Evolutionary conservation across 73 alveolate genomes (phyloP), one percentile per base, ranked within the genome.

Genomic region (Tetrahymena thermophila): DNA sequence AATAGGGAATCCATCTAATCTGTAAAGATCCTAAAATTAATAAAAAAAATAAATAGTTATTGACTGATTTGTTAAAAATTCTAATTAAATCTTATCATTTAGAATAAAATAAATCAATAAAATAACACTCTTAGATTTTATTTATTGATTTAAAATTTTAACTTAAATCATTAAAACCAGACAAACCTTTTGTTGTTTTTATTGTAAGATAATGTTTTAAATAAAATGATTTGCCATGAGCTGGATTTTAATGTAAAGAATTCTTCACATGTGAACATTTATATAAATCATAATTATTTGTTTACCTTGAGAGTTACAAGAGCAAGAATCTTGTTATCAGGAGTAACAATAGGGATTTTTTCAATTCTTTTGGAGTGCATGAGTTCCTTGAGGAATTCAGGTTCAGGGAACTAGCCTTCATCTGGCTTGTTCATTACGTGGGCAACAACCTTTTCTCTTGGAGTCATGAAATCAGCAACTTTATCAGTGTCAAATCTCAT

Each of bases 281-380:
- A n/a, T n/a, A n/a, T n/a, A n/a, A n/a, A n/a, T n/a, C n/a, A n/a
- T n/a, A n/a, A n/a, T n/a, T n/a, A n/a, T n/a, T n/a, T n/a, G n/a
- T n/a, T 71, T 71, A 71, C 96, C 94, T 95, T 95, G 58, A 95
- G 93, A 35, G 83, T 95, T 17, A 95, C 83, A 25, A 95, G 94
- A 50, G 95, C 97, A 85, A 55, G 85, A 23, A 95, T 95, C 16
- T 95, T 44, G 84, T 85, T 94, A 23, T 35, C 93, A 56, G 93
- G 85, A 34, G 93, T 58, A 35, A 89, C 95, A 9, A 95, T 50
- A n/a, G 97, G 96, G 37, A 95, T 35, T 58, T 95, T 95, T 38
- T 95, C 95, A 37, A 95, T 83, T 89, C 94, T 55, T 43, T 95
- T 93, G 21, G 93, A 35, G 42, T 85, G 44, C 97, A 95, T 95